Conservation (phyloP, 495 filamentous ascomycete species). For the Podospora australis region DNA sequence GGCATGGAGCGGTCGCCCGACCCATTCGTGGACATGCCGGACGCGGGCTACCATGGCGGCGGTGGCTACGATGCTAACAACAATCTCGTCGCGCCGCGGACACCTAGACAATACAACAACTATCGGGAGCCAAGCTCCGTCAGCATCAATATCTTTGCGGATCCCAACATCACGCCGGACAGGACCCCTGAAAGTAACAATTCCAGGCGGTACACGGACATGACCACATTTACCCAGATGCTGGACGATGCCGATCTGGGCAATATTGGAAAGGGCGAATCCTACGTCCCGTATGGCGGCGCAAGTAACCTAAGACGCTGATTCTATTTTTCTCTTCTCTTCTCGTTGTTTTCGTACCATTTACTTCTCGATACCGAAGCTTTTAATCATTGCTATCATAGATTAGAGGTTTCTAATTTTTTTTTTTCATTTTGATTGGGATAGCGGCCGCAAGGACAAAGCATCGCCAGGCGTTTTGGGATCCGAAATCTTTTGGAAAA, state of each 20-base stretch:
- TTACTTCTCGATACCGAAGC: no score
- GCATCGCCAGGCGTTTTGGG: no score
- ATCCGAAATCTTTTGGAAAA: no score
- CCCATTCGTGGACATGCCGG: slow-evolving; percentile 6
- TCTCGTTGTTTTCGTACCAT: no score
- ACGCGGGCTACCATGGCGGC: slow-evolving; percentile 2
- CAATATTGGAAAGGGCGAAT: slow-evolving; percentile 41
- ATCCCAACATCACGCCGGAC: slow-evolving; percentile 41
- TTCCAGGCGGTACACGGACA: slow-evolving; percentile 15
- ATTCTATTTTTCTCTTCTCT: no score
- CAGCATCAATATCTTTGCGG: slow-evolving; percentile 66
- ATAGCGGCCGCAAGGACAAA: no score
- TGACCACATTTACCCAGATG: slow-evolving; percentile 61
- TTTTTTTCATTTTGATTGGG: no score
- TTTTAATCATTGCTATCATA: no score
- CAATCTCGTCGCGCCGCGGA: slow-evolving; percentile 9
- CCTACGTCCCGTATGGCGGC: no score
- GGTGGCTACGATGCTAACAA: neutral
- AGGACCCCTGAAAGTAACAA: slow-evolving; percentile 4
- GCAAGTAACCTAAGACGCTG: no score
- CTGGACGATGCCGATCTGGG: slow-evolving; percentile 49
- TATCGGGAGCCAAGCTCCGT: slow-evolving; percentile 48
- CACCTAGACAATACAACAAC: slow-evolving; percentile 28
- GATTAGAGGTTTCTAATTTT: no score
- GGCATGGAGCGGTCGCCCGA: no score